These are phyloP conservation scores for Trichoderma koningii DNA, from an alignment of 2,329 filamentous ascomycete genomes.

Conservation along the genomic window DNA sequence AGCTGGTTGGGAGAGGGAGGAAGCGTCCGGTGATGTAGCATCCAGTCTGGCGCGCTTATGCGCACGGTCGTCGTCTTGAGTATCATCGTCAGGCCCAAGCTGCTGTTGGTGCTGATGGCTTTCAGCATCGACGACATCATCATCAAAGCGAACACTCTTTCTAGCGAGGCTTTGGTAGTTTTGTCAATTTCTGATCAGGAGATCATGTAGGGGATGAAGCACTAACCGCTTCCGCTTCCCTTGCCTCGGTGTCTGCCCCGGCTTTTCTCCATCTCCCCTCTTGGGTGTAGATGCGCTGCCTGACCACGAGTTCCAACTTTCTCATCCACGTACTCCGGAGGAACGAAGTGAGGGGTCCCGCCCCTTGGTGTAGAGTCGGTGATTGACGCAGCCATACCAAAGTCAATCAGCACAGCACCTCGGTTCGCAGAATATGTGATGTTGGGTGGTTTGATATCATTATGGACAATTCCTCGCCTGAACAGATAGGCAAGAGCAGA, in stretches of 20 bases:
- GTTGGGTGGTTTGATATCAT: too few relatives aligned
- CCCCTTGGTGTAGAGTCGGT: too few relatives aligned
- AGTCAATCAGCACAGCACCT: too few relatives aligned
- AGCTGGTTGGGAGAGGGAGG: neutral
- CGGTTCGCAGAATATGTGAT: too few relatives aligned
- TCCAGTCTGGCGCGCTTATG: neutral
- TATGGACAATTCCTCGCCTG: too few relatives aligned
- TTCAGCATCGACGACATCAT: neutral
- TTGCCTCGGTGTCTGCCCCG: neutral
- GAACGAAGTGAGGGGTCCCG: too few relatives aligned
- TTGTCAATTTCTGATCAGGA: too few relatives aligned
- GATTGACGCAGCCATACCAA: too few relatives aligned
- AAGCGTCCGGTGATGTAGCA: neutral
- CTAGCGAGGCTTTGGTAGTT: too few relatives aligned
- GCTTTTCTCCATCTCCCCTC: neutral
- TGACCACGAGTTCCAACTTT: neutral
- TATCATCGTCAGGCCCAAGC: neutral
- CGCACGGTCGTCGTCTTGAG: neutral
- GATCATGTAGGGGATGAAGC: too few relatives aligned
- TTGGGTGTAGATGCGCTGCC: neutral
- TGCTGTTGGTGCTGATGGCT: neutral
- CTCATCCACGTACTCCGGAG: too few relatives aligned
- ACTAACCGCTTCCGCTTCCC: neutral
- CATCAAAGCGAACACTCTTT: constrained; percentile 2
- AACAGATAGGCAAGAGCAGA: too few relatives aligned